Evolutionary conservation across 257 asterid species (phyloP).

Genomic region (Anisodus tanguticus): DNA sequence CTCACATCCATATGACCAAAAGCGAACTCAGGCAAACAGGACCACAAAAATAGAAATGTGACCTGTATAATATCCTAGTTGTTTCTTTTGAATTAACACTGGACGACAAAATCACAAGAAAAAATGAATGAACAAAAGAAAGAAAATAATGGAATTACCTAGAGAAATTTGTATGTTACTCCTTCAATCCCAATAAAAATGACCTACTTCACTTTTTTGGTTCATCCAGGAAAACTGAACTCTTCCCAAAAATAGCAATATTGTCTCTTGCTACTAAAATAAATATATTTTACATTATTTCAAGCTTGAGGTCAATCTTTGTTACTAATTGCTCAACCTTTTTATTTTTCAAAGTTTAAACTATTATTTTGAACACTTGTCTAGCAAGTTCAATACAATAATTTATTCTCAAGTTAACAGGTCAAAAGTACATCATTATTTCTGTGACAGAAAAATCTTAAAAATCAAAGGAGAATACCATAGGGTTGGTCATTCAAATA

Average conservation of each 20-base stretch:
- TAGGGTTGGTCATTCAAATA: neutral
- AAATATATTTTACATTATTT: neutral
- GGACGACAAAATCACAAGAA: neutral
- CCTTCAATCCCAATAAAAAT: neutral
- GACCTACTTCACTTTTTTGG: slow-evolving; percentile 5
- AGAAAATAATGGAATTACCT: neutral
- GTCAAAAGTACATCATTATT: neutral
- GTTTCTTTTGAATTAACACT: neutral
- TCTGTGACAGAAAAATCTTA: neutral
- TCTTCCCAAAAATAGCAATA: neutral
- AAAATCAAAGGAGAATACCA: neutral
- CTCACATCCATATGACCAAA: neutral
- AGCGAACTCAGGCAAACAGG: neutral
- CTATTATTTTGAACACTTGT: neutral
- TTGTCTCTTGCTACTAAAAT: neutral
- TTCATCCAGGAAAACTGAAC: neutral
- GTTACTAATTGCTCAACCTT: slow-evolving; percentile 20
- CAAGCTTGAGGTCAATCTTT: slow-evolving; percentile 2
- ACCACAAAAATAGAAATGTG: neutral
- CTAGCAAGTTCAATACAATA: neutral
- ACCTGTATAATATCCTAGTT: neutral
- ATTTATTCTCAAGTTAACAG: neutral
- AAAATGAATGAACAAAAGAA: neutral
- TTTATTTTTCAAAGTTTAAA: neutral
- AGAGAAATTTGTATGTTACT: neutral